These are phyloP conservation scores for Xylaria cubensis DNA, from an alignment of 495 filamentous ascomycete species.

Conservation along the genomic window DNA sequence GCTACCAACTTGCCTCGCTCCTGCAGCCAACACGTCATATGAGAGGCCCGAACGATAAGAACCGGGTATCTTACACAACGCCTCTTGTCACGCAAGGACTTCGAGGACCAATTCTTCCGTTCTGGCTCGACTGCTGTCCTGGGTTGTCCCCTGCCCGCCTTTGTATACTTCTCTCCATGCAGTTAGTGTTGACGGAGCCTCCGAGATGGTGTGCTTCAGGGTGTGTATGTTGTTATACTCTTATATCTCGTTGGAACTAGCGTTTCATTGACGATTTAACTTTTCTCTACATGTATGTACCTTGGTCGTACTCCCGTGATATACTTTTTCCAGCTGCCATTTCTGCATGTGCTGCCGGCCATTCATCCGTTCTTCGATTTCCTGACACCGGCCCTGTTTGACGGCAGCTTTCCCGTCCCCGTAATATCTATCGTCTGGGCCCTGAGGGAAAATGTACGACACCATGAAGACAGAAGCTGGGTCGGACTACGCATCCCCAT, in stretches of 20 bases:
- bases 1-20: background rate
- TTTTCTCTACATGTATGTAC: constrained; percentile 14
- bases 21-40: constrained; percentile 20
- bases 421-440: background rate
- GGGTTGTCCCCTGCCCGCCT: background rate
- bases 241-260: background rate
- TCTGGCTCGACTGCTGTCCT: background rate
- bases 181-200: constrained; percentile 14
- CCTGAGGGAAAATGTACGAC: constrained; percentile 6
- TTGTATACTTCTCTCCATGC: background rate
- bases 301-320: background rate
- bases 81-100: background rate
- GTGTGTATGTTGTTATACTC: constrained; percentile 15
- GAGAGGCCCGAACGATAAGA: background rate
- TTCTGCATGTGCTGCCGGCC: background rate
- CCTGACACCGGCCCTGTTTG: background rate
- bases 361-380: background rate
- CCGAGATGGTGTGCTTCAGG: constrained; percentile 10
- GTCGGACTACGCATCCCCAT: constrained; percentile 24
- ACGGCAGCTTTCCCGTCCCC: background rate
- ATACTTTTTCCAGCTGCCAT: background rate
- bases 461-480: constrained; percentile 35
- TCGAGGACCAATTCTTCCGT: background rate
- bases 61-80: background rate
- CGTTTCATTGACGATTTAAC: background rate